phyloP scores from a whole-genome alignment of 805 yeast genomes.

The Wickerhamiella galacta region DNA sequence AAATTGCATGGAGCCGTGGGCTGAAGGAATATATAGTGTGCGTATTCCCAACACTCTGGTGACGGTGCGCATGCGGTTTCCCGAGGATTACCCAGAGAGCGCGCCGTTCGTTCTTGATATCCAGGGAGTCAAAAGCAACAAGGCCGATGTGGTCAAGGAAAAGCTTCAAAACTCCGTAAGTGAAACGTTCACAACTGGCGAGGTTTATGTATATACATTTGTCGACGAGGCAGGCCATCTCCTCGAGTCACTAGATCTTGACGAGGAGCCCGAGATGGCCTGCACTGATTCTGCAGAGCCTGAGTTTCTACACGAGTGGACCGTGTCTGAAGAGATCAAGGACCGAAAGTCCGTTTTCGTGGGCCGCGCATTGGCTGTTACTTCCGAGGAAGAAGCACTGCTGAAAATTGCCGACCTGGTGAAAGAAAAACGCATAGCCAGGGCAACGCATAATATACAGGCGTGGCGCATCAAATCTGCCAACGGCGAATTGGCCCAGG shows the following conservation, averaged over 20 bases:
- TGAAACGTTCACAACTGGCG: conserved; percentile 41
- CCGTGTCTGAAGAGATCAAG: conserved; percentile 51
- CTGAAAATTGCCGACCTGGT: conserved; percentile 34
- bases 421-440: conserved; percentile 47
- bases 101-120: neutral
- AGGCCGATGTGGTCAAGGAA: too few relatives aligned
- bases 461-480: conserved; percentile 64
- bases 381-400: conserved; percentile 52
- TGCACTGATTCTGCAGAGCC: conserved; percentile 5
- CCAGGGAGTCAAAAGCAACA: too few relatives aligned
- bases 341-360: conserved; percentile 80
- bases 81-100: conserved; percentile 42
- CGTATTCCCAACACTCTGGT: conserved; percentile 45
- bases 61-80: conserved; percentile 53
- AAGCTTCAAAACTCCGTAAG: too few relatives aligned
- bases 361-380: conserved; percentile 51
- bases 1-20: conserved; percentile 27
- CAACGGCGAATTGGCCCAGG: conserved; percentile 42
- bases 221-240: conserved; percentile 29
- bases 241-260: conserved; percentile 13
- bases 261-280: conserved; percentile 2
- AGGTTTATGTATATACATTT: conserved; percentile 68
- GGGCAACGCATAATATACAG: conserved; percentile 65
- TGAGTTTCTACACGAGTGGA: conserved; percentile 45
- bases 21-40: conserved; percentile 28